Base-by-base conservation (phyloP, 768 basidiomycete species). In the Udeniomyces megalosporus region DNA sequence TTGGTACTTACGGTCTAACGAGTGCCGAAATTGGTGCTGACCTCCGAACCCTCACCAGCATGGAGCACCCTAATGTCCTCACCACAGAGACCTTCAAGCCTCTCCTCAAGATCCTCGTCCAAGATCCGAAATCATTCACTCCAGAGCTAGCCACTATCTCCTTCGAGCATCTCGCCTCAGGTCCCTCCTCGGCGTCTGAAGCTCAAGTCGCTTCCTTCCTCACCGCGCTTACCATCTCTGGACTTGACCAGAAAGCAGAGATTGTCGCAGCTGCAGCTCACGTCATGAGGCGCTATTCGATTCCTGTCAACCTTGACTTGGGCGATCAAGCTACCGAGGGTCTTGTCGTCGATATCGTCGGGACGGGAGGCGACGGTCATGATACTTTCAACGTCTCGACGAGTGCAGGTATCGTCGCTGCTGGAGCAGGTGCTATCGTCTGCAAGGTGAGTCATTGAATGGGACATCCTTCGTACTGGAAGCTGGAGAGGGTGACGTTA, bases 381-480 rank as follows among this genome's bases (percentile, higher is more conserved):
- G 87, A 96, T 70, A 84, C 92, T 0, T 96, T 91, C 80, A 96
- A 97, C 71, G 92, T 96, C 57, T 92, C 89, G 71, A 96, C 93
- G 0, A 84, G 88, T 2, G 92, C 93, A 2, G 92, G 81, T 0
- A 80, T 99, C 65, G 87, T 96, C 22, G 93, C 92, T 31, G 90
- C 91, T 26, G 93, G 92, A 15, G 87, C 91, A 7, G 93, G 93
- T 5, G 88, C 88, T 0, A 79, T 90, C 35, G 90, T 99, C 2
- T 81, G 89, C 72, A 96, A 99, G 78, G 91, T 88, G 69, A 64
- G 79, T 56, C 28, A 8, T n/a, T 17, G 4, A 11, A 3, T 49
- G 2, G 17, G 35, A 12, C 22, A 42, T 12, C n/a, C 29, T n/a
- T n/a, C n/a, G n/a, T n/a, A n/a, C n/a, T n/a, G n/a, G n/a, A n/a